Percentiles rank a stretch among this genome's conserved stretches.
These are phyloP conservation scores for Neopestalotiopsis sp. DNA, from an alignment of 2,329 filamentous ascomycete species.

Conservation along the genomic window DNA sequence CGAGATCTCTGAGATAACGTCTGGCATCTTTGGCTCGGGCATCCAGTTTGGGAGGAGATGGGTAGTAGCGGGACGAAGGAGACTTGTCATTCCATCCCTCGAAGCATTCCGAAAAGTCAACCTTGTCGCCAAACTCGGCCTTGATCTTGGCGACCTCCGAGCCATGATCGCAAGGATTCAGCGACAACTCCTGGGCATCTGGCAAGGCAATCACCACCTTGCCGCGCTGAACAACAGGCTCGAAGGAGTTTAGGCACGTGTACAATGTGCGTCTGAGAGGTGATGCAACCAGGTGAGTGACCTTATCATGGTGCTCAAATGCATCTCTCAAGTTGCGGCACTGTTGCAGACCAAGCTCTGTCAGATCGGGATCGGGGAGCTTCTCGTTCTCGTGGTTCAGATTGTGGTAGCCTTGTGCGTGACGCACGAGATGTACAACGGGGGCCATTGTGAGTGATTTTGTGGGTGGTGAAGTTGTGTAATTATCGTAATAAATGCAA, in stretches of 20 bases:
- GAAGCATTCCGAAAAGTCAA: constrained; percentile 68
- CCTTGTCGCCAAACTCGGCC: constrained; percentile 63
- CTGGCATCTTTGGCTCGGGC: constrained; percentile 67
- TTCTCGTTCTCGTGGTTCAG: constrained; percentile 71
- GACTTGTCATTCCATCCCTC: constrained; percentile 77
- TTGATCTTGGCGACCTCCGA: constrained; percentile 59
- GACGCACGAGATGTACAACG: constrained; percentile 72
- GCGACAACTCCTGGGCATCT: constrained; percentile 78
- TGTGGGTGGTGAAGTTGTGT: not conserved
- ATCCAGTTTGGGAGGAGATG: constrained; percentile 58
- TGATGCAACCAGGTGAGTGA: constrained; percentile 78
- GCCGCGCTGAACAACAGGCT: constrained; percentile 51
- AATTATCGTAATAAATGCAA: not conserved
- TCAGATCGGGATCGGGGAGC: constrained; percentile 80
- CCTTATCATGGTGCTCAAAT: constrained; percentile 69
- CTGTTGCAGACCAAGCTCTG: constrained; percentile 76
- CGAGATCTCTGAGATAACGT: constrained; percentile 58
- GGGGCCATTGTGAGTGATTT: constrained; percentile 47
- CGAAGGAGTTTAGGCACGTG: constrained; percentile 76
- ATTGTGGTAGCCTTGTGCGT: constrained; percentile 85
- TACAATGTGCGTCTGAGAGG: constrained; percentile 82
- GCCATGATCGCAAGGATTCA: constrained; percentile 79
- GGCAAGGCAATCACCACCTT: constrained; percentile 70
- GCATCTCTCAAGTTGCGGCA: constrained; percentile 65
- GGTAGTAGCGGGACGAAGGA: constrained; percentile 49